These are phyloP conservation scores for Barbatosphaeria neglecta DNA, from an alignment of 495 filamentous ascomycete species.

Conservation along the genomic window DNA sequence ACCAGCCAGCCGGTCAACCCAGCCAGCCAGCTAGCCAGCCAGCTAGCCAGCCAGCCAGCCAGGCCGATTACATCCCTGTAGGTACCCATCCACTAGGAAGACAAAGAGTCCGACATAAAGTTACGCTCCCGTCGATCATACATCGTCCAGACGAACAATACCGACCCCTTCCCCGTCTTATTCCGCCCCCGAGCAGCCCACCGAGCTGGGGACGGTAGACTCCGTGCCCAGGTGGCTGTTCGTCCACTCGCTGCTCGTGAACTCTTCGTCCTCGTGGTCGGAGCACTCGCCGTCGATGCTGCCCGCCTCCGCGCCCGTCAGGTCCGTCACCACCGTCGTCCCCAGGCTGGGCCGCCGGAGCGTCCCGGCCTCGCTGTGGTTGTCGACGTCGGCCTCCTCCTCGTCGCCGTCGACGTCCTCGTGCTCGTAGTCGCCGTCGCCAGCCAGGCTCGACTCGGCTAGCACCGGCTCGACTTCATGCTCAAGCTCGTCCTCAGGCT, in stretches of 20 bases:
- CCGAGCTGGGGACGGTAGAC: neutral
- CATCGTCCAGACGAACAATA: neutral
- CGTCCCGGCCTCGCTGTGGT: conserved; percentile 14
- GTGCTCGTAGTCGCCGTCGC: neutral
- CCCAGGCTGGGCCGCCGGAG: conserved; percentile 18
- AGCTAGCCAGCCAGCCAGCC: too few species aligned
- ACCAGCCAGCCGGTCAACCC: too few species aligned
- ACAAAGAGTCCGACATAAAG: too few species aligned
- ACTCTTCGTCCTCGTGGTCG: conserved; percentile 15
- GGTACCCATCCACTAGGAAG: too few species aligned
- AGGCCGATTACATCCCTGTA: too few species aligned
- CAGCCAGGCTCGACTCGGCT: neutral
- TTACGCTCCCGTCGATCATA: neutral
- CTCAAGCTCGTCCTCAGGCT: conserved; percentile 7
- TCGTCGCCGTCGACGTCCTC: conserved; percentile 1
- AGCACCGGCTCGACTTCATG: conserved; percentile 11
- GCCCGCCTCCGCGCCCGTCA: conserved; percentile 40
- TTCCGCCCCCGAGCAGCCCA: neutral
- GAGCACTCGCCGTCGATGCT: conserved; percentile 7
- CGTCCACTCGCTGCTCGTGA: conserved; percentile 33
- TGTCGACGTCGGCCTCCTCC: neutral
- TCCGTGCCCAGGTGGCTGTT: conserved; percentile 16
- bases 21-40: too few species aligned
- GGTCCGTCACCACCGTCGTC: conserved; percentile 45
- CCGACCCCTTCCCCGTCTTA: conserved; percentile 4